Conservation (phyloP, 2,329 filamentous ascomycete species). For the Huntiella abstrusa region DNA sequence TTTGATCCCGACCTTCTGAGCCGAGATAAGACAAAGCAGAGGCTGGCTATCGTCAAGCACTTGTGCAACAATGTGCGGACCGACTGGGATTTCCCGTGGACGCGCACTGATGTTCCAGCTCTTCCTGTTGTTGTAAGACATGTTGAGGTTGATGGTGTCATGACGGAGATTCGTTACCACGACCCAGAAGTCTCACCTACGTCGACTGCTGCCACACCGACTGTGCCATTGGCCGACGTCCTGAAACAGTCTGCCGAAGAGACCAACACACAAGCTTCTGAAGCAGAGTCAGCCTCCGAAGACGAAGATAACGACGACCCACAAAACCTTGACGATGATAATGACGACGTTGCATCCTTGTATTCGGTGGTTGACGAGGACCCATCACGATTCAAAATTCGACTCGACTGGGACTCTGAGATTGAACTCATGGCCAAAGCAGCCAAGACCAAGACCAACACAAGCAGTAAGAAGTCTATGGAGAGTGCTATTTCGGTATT, state of each 20-base stretch:
- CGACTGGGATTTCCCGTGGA: conserved; percentile 44
- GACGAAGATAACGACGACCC: conserved; percentile 14
- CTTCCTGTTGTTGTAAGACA: conserved; percentile 10
- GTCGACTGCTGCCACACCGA: neutral
- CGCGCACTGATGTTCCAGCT: conserved; percentile 17
- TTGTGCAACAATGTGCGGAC: conserved; percentile 34
- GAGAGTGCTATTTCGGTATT: neutral
- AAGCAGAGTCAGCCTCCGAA: conserved; percentile 6
- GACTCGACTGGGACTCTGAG: conserved; percentile 35
- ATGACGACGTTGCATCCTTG: conserved; percentile 28
- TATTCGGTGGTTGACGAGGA: conserved; percentile 42
- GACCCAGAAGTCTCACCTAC: conserved; percentile 8
- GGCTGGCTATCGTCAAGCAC: conserved; percentile 40
- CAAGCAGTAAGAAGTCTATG: conserved; percentile 1
- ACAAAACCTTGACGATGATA: too few species aligned
- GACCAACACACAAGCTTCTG: neutral
- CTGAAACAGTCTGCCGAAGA: neutral
- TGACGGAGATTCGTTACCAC: conserved; percentile 8
- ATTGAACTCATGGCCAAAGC: conserved; percentile 4
- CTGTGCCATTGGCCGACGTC: conserved; percentile 4
- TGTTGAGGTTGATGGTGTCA: conserved; percentile 1
- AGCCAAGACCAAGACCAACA: neutral
- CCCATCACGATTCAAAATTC: conserved; percentile 27
- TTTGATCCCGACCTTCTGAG: conserved; percentile 43
- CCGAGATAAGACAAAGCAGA: conserved; percentile 42